phyloP scores from a whole-genome alignment of 441 rosid genomes.

The Dalechampia spathulata region DNA sequence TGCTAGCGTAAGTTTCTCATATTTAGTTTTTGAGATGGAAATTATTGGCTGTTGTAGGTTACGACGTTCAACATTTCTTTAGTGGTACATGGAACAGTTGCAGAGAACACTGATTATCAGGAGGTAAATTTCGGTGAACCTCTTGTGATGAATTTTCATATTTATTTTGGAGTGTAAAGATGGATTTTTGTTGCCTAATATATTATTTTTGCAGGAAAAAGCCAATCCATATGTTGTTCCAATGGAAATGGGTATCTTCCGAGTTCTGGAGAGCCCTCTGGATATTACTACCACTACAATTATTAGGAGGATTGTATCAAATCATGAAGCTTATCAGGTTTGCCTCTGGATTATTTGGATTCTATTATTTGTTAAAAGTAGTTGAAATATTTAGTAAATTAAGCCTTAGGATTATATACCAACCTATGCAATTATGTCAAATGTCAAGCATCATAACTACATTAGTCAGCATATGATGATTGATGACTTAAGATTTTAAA shows the following conservation, averaged over 20 bases:
- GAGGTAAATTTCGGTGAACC: conserved; percentile 26
- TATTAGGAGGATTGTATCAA: conserved; percentile 57
- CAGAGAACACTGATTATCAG: conserved; percentile 50
- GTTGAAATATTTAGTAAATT: neutral
- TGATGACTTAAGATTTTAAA: too few relatives aligned
- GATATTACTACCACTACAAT: conserved; percentile 62
- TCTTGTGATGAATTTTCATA: neutral
- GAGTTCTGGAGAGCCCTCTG: conserved; percentile 52
- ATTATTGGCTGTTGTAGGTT: conserved; percentile 35
- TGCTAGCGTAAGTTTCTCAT: neutral
- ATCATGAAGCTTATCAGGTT: conserved; percentile 63
- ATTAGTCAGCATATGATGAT: too few relatives aligned
- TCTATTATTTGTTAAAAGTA: neutral
- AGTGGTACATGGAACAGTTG: conserved; percentile 62
- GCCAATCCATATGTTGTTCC: conserved; percentile 58
- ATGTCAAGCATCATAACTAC: too few relatives aligned
- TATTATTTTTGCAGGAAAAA: conserved; percentile 30
- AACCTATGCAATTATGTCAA: too few relatives aligned
- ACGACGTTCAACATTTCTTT: conserved; percentile 53
- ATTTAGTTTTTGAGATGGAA: neutral
- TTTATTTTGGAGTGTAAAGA: neutral
- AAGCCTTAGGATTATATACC: neutral
- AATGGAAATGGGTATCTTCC: conserved; percentile 48
- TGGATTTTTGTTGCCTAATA: neutral
- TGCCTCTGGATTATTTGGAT: neutral